Evolutionary conservation across 192 early-diverging fungal genomes (phyloP).

Genomic region (Geosiphon pyriformis): DNA sequence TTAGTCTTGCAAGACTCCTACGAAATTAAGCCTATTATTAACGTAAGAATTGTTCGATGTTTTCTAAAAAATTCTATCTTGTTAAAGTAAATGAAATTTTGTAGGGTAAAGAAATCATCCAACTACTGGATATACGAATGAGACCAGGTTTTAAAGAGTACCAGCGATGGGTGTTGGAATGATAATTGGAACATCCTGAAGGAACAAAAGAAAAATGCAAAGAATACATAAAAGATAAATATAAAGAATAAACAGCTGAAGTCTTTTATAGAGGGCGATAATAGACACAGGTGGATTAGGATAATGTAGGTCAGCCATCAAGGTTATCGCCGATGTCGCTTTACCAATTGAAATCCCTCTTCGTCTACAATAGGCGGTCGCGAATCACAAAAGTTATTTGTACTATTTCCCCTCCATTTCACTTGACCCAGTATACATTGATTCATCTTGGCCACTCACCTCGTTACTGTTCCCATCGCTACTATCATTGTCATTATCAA

Average conservation of each 20-base stretch:
- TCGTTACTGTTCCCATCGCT: background rate
- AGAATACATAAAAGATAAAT: too few relatives aligned
- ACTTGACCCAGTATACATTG: background rate
- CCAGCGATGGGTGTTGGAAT: constrained; percentile 67
- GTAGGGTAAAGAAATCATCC: constrained; percentile 64
- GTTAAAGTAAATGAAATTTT: background rate
- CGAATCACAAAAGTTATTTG: too few relatives aligned
- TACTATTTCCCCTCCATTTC: background rate
- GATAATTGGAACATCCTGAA: constrained; percentile 72
- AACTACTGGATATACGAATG: constrained; percentile 61
- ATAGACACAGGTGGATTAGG: too few relatives aligned
- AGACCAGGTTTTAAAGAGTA: constrained; percentile 63
- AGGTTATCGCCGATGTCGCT: too few relatives aligned
- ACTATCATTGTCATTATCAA: background rate
- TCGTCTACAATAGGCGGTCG: constrained; percentile 1
- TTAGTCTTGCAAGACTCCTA: constrained; percentile 29
- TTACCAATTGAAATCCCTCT: constrained; percentile 20
- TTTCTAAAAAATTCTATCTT: background rate
- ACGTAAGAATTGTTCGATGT: constrained; percentile 21
- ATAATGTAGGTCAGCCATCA: too few relatives aligned
- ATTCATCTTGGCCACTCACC: background rate
- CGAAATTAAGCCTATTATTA: constrained; percentile 39
- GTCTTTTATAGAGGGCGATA: too few relatives aligned
- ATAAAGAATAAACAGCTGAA: too few relatives aligned
- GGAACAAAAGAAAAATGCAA: constrained; percentile 59